A percentile compares a stretch with the other conserved stretches of the same genome.
These are phyloP conservation scores for Cutaneotrichosporon sp. DNA, from an alignment of 1,284 basidiomycete genomes.

Conservation along the genomic window DNA sequence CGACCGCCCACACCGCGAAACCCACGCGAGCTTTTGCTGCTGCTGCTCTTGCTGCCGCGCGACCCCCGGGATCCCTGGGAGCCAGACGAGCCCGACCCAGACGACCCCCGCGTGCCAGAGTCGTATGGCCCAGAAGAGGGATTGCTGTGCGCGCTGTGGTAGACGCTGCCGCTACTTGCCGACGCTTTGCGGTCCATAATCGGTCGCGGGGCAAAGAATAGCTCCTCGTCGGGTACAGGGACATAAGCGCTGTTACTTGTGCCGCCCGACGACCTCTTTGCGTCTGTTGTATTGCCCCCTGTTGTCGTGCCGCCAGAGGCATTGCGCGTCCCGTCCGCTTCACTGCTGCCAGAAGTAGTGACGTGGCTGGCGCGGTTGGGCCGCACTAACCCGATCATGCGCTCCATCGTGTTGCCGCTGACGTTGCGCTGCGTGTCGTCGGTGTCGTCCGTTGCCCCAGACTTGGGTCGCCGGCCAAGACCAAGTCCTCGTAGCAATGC, in stretches of 20 bases:
- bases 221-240: conserved; percentile 13
- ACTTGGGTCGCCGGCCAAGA: conserved; percentile 3
- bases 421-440: conserved; percentile 11
- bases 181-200: not conserved
- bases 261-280: conserved; percentile 9
- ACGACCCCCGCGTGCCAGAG: not conserved
- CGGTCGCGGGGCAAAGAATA: conserved; percentile 12
- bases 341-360: not conserved
- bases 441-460: not conserved
- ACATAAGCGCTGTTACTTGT: conserved; percentile 8
- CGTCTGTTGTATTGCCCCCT: not conserved
- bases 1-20: conserved; percentile 6
- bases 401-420: conserved; percentile 19
- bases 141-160: conserved; percentile 9
- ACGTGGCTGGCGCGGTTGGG: not conserved
- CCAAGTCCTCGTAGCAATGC: conserved; percentile 13
- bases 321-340: not conserved
- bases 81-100: conserved; percentile 3
- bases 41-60: conserved; percentile 1
- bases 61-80: not conserved
- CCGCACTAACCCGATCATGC: conserved; percentile 10
- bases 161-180: conserved; percentile 2
- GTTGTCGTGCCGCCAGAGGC: not conserved
- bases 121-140: not conserved
- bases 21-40: conserved; percentile 9